Evolutionary conservation across 106 monocot species (phyloP).

Genomic region (Amphibolis antarctica): DNA sequence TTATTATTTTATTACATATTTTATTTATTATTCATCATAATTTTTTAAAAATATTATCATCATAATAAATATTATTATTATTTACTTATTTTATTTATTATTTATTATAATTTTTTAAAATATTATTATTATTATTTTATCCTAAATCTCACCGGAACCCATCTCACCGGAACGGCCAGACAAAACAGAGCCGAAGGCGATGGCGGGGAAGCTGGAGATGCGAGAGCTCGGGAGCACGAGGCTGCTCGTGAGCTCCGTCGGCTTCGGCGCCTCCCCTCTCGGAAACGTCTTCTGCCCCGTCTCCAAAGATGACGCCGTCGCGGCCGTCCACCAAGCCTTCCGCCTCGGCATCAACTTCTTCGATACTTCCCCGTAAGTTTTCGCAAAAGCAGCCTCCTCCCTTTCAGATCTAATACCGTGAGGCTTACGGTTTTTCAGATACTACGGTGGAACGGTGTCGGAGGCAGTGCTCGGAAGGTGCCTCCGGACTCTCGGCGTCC

Average conservation of each 20-base stretch:
- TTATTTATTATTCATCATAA: too few species aligned
- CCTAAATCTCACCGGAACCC: too few species aligned
- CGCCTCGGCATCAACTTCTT: constrained; percentile 93
- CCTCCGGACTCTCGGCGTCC: constrained; percentile 36
- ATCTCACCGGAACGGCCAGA: too few species aligned
- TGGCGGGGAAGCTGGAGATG: constrained; percentile 23
- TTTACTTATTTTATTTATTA: too few species aligned
- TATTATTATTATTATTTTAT: too few species aligned
- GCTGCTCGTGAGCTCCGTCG: constrained; percentile 52
- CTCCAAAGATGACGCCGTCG: constrained; percentile 50
- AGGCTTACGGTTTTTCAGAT: constrained; percentile 30
- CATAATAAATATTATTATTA: too few species aligned
- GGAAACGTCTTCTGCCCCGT: constrained; percentile 87
- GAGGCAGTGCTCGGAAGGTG: constrained; percentile 78
- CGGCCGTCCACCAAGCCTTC: constrained; percentile 64
- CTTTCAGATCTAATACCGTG: background rate
- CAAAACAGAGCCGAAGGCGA: background rate
- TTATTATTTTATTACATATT: too few species aligned
- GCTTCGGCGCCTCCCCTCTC: constrained; percentile 89
- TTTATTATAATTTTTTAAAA: too few species aligned
- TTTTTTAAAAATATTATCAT: too few species aligned
- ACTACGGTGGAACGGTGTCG: constrained; percentile 82
- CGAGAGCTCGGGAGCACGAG: constrained; percentile 58
- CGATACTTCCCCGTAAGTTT: constrained; percentile 83
- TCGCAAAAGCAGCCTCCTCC: background rate